Evolutionary conservation across 768 basidiomycete genomes (phyloP).

Genomic region (Dictyophora rubrovolvata): DNA sequence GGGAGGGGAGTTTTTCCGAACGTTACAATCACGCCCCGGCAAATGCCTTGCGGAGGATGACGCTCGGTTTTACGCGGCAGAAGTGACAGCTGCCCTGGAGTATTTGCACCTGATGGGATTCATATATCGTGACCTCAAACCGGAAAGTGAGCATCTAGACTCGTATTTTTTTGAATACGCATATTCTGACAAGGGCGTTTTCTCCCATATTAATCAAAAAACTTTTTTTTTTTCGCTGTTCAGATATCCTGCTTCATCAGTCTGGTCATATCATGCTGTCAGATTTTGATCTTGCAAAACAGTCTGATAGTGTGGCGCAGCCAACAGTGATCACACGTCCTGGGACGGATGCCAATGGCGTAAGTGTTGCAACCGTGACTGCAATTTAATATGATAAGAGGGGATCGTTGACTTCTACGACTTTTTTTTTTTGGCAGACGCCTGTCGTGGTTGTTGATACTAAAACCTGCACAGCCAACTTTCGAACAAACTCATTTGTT

Average conservation of each 20-base stretch:
- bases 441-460: constrained; percentile 79
- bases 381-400: background rate
- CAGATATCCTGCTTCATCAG: constrained; percentile 95
- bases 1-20: constrained; percentile 98
- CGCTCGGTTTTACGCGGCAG: constrained; percentile 95
- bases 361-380: constrained; percentile 30
- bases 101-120: constrained; percentile 99
- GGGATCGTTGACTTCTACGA: too few relatives aligned
- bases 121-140: constrained; percentile 98
- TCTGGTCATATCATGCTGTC: constrained; percentile 99
- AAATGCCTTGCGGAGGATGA: constrained; percentile 95
- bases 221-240: background rate
- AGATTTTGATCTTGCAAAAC: constrained; percentile 98
- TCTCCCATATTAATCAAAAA: constrained; percentile 10
- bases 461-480: constrained; percentile 93
- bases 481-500: constrained; percentile 97
- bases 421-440: constrained; percentile 34
- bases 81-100: constrained; percentile 95
- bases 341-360: constrained; percentile 82
- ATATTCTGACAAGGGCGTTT: constrained; percentile 14
- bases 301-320: constrained; percentile 41
- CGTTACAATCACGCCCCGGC: constrained; percentile 90
- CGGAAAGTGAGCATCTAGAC: constrained; percentile 70
- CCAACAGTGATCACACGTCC: constrained; percentile 72
- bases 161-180: background rate